phyloP scores from a whole-genome alignment of 495 filamentous ascomycete species.

The Aspergillus leporis region DNA sequence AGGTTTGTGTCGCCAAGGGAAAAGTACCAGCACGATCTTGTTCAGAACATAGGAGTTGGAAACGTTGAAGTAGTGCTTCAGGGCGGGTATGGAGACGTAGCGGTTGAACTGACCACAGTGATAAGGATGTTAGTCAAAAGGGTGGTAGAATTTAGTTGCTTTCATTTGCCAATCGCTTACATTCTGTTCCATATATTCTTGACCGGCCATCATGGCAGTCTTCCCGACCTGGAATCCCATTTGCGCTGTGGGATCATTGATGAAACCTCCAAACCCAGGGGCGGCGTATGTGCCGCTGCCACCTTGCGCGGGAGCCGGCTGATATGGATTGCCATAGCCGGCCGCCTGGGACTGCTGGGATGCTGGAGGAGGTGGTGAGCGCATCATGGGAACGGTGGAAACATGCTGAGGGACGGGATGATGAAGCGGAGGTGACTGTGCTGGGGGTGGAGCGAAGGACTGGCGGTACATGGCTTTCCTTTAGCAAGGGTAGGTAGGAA shows the following conservation, averaged over 20 bases:
- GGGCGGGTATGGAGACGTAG: constrained; percentile 84
- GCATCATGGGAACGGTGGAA: constrained; percentile 96
- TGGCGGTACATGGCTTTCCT: constrained; percentile 72
- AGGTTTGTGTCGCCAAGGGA: constrained; percentile 95
- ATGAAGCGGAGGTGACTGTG: constrained; percentile 92
- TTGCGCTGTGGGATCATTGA: constrained; percentile 94
- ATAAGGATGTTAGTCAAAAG: constrained; percentile 16
- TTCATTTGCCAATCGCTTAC: constrained; percentile 40
- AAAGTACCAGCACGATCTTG: constrained; percentile 86
- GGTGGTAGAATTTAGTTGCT: background rate
- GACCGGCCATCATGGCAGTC: constrained; percentile 81
- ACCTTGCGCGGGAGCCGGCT: constrained; percentile 49
- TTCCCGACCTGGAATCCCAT: constrained; percentile 94
- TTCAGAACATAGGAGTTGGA: constrained; percentile 87
- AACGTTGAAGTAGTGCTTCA: constrained; percentile 98
- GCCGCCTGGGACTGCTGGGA: constrained; percentile 70
- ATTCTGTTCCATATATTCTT: constrained; percentile 92
- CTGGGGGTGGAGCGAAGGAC: constrained; percentile 70
- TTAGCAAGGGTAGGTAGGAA: constrained; percentile 4
- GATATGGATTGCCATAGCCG: constrained; percentile 76
- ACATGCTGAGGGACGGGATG: constrained; percentile 98
- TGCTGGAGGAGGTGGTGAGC: constrained; percentile 86
- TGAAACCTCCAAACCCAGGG: constrained; percentile 82
- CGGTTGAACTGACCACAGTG: constrained; percentile 69
- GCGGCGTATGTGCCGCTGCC: constrained; percentile 60